Evolutionary conservation across 441 rosid species (phyloP).

Genomic region (Jatropha podagrica): DNA sequence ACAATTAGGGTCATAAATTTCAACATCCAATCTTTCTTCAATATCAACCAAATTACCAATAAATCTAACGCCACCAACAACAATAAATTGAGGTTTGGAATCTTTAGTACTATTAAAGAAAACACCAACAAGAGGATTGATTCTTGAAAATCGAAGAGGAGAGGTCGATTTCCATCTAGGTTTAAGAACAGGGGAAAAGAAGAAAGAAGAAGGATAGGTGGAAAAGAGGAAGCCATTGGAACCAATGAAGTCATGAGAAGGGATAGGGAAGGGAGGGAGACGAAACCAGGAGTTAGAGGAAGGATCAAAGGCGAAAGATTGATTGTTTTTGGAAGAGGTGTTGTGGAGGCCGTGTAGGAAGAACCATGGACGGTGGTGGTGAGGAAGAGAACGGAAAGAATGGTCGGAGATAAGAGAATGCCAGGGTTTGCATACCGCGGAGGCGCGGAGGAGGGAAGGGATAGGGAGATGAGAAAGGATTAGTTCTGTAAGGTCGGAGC

Average conservation of each 20-base stretch:
- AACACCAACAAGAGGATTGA: slow-evolving; percentile 65
- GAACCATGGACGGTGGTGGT: slow-evolving; percentile 58
- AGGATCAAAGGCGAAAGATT: slow-evolving; percentile 83
- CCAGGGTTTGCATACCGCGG: slow-evolving; percentile 71
- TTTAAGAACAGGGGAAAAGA: slow-evolving; percentile 54
- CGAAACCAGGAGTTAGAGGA: slow-evolving; percentile 62
- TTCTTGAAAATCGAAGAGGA: slow-evolving; percentile 54
- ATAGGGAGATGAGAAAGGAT: slow-evolving; percentile 70
- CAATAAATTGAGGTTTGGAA: slow-evolving; percentile 36
- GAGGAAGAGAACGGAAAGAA: slow-evolving; percentile 31
- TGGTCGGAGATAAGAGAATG: slow-evolving; percentile 50
- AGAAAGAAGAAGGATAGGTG: slow-evolving; percentile 56
- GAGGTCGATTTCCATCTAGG: slow-evolving; percentile 50
- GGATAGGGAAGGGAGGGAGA: slow-evolving; percentile 39
- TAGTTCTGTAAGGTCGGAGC: slow-evolving; percentile 52
- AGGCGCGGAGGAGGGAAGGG: slow-evolving; percentile 68
- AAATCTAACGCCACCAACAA: slow-evolving; percentile 71
- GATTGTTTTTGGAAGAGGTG: slow-evolving; percentile 69
- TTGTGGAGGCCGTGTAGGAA: slow-evolving; percentile 87
- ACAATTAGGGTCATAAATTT: slow-evolving; percentile 52
- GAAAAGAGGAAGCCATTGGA: slow-evolving; percentile 66
- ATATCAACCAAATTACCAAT: slow-evolving; percentile 76
- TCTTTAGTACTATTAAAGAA: slow-evolving; percentile 23
- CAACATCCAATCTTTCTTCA: slow-evolving; percentile 68
- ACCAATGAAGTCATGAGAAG: slow-evolving; percentile 40